Evolutionary conservation across 1,139 yeast species (phyloP), one percentile per base, ranked within the genome.

Genomic region (Zygosaccharomyces sapae): DNA sequence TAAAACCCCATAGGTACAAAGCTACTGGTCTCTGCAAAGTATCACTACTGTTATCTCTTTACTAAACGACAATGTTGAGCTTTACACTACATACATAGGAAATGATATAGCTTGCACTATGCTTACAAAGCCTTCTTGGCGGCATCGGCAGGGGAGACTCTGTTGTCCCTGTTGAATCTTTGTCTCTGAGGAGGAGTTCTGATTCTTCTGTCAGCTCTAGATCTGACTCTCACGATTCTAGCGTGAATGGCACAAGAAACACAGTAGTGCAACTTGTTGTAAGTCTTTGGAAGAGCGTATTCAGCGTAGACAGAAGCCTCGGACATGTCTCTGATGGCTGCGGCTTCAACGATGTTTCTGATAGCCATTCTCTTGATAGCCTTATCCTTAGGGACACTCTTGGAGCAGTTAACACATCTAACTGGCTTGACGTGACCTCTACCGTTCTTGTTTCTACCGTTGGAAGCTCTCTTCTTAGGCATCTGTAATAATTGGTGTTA

Each of bases 391-490:
- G 99, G 97, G 70, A 92, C 96, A 81, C 95, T 87, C 79, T 95
- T 89, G 71, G 97, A 87, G 81, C 99, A 92, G 97, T 92, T 92
- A 74, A 90, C 86, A 83, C 99, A 92, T 86, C 99, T 90, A 73
- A 92, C 97, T 74, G 96, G 95, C 80, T 86, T 86, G 77, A 87
- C 96, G 96, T 92, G 98, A 75, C 99, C 99, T 87, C 99, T 92
- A 76, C 98, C 98, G 83, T 89, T 89, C 95, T 92, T 92, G 94
- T 94, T 92, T 84, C 98, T 92, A 84, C 99, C 99, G 97, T 89
- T 89, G 94, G 97, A 88, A 79, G 97, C 89, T 89, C 99, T 92
- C 97, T 92, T 92, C 89, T 92, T 92, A 79, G 98, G 97, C 98
- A 92, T 92, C 70, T 78, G 81, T 5, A 37, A n/a, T n/a, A 37